Percentiles rank a stretch among this genome's conserved stretches.
These are phyloP conservation scores for Erythrophleum ivorense DNA, from an alignment of 331 rosid genomes.

Conservation along the genomic window DNA sequence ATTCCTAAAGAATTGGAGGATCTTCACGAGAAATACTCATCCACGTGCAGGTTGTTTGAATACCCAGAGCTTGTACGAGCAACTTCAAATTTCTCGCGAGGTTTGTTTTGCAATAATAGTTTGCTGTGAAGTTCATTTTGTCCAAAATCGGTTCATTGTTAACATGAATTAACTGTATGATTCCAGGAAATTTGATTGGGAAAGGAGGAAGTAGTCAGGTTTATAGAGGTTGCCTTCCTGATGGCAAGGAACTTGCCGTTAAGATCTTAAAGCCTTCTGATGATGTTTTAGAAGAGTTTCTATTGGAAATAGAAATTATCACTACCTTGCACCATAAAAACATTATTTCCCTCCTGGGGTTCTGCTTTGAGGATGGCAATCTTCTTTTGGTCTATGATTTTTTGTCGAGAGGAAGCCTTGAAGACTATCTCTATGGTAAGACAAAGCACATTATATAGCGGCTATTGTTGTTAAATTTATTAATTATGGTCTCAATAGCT, in stretches of 20 bases:
- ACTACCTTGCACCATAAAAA: constrained; percentile 83
- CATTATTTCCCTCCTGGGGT: constrained; percentile 86
- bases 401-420: constrained; percentile 92
- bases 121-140: constrained; percentile 18
- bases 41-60: constrained; percentile 75
- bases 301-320: constrained; percentile 86
- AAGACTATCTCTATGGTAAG: constrained; percentile 90
- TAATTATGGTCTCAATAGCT: background rate
- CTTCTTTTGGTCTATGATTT: constrained; percentile 93
- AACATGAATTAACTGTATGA: constrained; percentile 8
- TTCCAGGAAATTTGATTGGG: constrained; percentile 86
- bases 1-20: constrained; percentile 77
- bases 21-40: constrained; percentile 79
- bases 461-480: background rate
- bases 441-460: background rate
- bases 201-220: constrained; percentile 96
- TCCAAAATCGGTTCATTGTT: constrained; percentile 17
- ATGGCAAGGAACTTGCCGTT: constrained; percentile 94
- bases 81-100: constrained; percentile 80
- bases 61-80: constrained; percentile 77
- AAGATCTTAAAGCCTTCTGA: constrained; percentile 88
- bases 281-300: constrained; percentile 72
- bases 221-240: constrained; percentile 87
- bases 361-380: constrained; percentile 84
- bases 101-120: constrained; percentile 50